Evolutionary conservation across 345 rosid genomes (phyloP), one percentile per base, ranked within the genome.

Genomic region (Salix suchowensis): DNA sequence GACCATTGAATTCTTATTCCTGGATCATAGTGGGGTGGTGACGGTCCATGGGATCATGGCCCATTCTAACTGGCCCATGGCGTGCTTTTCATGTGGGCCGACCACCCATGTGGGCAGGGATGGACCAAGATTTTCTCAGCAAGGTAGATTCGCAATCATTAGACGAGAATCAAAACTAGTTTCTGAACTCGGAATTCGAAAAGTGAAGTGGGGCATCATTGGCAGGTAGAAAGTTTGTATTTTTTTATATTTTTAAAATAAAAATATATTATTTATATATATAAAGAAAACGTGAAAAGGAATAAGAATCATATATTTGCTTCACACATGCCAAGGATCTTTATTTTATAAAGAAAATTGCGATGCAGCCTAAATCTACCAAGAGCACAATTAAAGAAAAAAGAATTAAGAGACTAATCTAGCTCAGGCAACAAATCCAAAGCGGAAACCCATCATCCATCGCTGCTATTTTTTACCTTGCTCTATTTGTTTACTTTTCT

Each of bases 401-500:
- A 34, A 34, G 37, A 34, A 4, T 34, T 34, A 34, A 34, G 37
- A 34, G 37, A 34, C 37, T 34, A 34, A 0, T 34, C 36, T 34
- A 4, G 36, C 36, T 34, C 36, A 34, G 36, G 36, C 36, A 34
- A 34, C 36, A 10, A 40, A 40, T 40, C 44, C 44, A 9, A 40
- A 40, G 44, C 44, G 10, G 13, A 40, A 40, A 44, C 50, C 50
- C 15, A 3, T 44, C 50, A 44, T 11, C 0, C 50, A 0, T 58
- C 64, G 26, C 23, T 32, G 9, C 34, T 24, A 6, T 4, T 6
- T 28, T 32, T 32, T 4, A 0, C 7, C 7, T 26, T 26, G 39
- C 44, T 66, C 39, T 36, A 2, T 36, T 66, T 19, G 39, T 82
- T 68, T 67, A 81, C 42, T 75, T 84, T 88, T 83, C 82, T 91